These are phyloP conservation scores for Protomyces macrosporus DNA, from an alignment of 1,139 yeast species.

Conservation along the genomic window DNA sequence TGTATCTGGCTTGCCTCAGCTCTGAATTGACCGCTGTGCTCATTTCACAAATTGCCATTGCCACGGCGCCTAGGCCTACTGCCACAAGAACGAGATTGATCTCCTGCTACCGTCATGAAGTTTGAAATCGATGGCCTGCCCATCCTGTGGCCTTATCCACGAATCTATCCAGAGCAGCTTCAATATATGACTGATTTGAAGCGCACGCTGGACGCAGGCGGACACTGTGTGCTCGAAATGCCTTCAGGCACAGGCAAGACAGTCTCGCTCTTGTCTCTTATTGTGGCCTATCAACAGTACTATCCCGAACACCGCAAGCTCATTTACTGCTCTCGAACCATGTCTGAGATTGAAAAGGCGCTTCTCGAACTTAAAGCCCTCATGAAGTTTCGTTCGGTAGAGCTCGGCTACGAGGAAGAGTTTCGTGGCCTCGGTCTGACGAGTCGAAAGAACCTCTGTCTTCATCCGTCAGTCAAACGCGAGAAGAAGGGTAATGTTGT, in stretches of 20 bases:
- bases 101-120: background rate
- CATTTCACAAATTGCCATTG: too few relatives aligned
- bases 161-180: slow-evolving; percentile 96
- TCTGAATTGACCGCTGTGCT: too few relatives aligned
- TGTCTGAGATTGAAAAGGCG: slow-evolving; percentile 98
- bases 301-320: slow-evolving; percentile 93
- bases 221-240: slow-evolving; percentile 86
- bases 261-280: slow-evolving; percentile 77
- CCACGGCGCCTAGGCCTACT: too few relatives aligned
- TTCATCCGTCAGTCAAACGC: slow-evolving; percentile 80
- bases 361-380: slow-evolving; percentile 82
- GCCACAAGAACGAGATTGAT: too few relatives aligned
- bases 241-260: slow-evolving; percentile 99
- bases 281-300: slow-evolving; percentile 83
- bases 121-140: slow-evolving; percentile 78
- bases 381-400: slow-evolving; percentile 79
- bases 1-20: too few relatives aligned
- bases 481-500: slow-evolving; percentile 91
- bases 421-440: slow-evolving; percentile 92
- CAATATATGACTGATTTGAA: slow-evolving; percentile 95
- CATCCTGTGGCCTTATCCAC: slow-evolving; percentile 92
- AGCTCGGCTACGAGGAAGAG: slow-evolving; percentile 75
- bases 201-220: slow-evolving; percentile 89
- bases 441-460: slow-evolving; percentile 85
- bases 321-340: slow-evolving; percentile 96